Base-by-base conservation (phyloP, 768 basidiomycete species). In the Mycena vitilis region DNA sequence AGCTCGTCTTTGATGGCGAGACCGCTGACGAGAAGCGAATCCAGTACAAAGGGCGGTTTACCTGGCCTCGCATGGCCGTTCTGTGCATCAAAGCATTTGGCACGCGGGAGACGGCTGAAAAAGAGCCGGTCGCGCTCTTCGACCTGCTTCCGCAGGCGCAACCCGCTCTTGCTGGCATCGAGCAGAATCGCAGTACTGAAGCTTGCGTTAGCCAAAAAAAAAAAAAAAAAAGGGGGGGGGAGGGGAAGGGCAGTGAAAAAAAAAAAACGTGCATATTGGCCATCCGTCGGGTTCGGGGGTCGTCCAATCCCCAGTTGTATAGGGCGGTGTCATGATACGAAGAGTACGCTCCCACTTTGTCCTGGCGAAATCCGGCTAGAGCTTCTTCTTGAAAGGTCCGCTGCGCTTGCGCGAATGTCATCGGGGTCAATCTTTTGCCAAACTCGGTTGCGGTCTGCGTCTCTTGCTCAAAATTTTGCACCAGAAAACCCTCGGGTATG, bases 151-250 rank as follows among this genome's bases (percentile, higher is more conserved):
- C 75, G 78, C 49, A 88, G 78, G 6, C 79, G 77, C 0, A 81
- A 77, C 0, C 87, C 86, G 9, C 85, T 84, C 72, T 88, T 88
- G 62, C 78, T 79, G 1, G 84, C 81, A 76, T 88, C 87, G 8
- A 88, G 76, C 38, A 85, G 77, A 15, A 81, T 84, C 6, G 81
- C 82, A 62, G 85, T 86, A 83, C 87, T 88, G 60, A 25, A 57
- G 30, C 3, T 62, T 34, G 30, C 45, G 36, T 52, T 38, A 54
- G 61, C n/a, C n/a, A n/a, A n/a, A n/a, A n/a, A n/a, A n/a, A n/a
- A n/a, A n/a, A n/a, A n/a, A n/a, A n/a, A n/a, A n/a, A n/a, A n/a
- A n/a, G n/a, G n/a, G n/a, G n/a, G n/a, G n/a, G n/a, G n/a, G n/a
- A n/a, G n/a, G n/a, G n/a, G n/a, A n/a, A n/a, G n/a, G n/a, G n/a